Evolutionary conservation across 192 early-diverging fungal genomes (phyloP), one percentile per base, ranked within the genome.

Genomic region (Linnemannia exigua): DNA sequence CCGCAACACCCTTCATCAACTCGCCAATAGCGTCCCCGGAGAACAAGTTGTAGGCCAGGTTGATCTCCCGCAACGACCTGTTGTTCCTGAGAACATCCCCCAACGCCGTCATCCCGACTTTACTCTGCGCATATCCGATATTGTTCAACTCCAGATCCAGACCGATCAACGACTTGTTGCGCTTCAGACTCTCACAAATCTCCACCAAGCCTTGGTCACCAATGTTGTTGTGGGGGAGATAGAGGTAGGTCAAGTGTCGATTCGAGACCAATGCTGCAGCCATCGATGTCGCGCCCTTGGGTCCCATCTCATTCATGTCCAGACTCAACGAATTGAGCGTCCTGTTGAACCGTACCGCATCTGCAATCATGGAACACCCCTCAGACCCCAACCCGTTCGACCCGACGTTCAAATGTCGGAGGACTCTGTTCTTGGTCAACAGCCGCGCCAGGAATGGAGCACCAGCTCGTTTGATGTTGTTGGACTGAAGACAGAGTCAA

Each of bases 121-220:
- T 25, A 74, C 72, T 75, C 48, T 78, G 78, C 16, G 67, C 51
- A 37, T 31, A 67, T 3, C 88, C 84, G 17, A 87, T 82, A 33
- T 79, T 51, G 74, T 89, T 89, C 51, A 87, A 67, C 44, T 89
- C 88, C 8, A 89, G 35, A 44, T 89, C 88, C 70, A 89, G n/a
- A 38, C 75, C 74, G 44, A 76, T 71, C 41, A 89, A 9, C 8
- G 31, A 52, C 33, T 63, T 54, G 74, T 89, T 89, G 20, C 61
- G 50, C 15, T 71, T 63, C 51, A 89, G 51, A 20, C 83, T 79
- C 33, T 73, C 28, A 35, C 84, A 82, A 16, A 89, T 70, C 4
- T 72, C 66, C 31, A 28, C 50, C 48, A 89, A 33, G 7, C 88
- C 88, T 67, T 80, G 37, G 61, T 89, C 83, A 6, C 84, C 84